Evolutionary conservation across 352 stramenopile genomes (phyloP).

Genomic region (Pythium rhizo-oryzae): DNA sequence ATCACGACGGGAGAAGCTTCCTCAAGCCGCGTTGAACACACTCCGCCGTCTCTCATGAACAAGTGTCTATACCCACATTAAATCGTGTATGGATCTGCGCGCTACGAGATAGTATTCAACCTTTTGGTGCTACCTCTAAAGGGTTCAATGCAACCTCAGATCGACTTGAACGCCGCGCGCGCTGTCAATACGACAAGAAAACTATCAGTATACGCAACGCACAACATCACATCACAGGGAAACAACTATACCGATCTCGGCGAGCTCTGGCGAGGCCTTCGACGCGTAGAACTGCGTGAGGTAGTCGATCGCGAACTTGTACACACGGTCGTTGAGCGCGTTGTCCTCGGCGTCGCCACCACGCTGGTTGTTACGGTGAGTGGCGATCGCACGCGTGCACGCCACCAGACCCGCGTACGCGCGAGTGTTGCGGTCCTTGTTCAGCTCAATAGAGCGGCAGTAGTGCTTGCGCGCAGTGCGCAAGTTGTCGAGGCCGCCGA

Average conservation of each 20-base stretch:
- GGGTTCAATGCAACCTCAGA: constrained; percentile 11
- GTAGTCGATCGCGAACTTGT: constrained; percentile 38
- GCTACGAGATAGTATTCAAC: not conserved
- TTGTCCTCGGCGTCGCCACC: constrained; percentile 36
- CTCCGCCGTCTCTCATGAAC: not conserved
- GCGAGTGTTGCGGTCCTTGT: constrained; percentile 38
- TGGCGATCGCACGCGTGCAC: constrained; percentile 37
- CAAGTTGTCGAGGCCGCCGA: constrained; percentile 40
- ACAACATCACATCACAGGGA: not conserved
- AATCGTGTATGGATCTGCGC: not conserved
- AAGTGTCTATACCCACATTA: constrained; percentile 4
- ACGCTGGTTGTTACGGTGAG: constrained; percentile 33
- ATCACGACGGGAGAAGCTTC: no score
- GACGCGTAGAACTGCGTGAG: constrained; percentile 31
- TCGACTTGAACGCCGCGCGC: constrained; percentile 31
- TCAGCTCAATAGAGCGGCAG: constrained; percentile 41
- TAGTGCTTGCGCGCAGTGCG: constrained; percentile 45
- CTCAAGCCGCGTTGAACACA: not conserved
- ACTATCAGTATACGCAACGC: not conserved
- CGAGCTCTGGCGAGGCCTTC: constrained; percentile 32
- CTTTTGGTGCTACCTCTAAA: not conserved
- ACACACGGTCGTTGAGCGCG: constrained; percentile 40
- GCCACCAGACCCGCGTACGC: constrained; percentile 37
- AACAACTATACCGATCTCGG: constrained; percentile 28
- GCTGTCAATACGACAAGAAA: constrained; percentile 15